Base-by-base conservation (phyloP, 768 basidiomycete genomes). In the Russula lepida region DNA sequence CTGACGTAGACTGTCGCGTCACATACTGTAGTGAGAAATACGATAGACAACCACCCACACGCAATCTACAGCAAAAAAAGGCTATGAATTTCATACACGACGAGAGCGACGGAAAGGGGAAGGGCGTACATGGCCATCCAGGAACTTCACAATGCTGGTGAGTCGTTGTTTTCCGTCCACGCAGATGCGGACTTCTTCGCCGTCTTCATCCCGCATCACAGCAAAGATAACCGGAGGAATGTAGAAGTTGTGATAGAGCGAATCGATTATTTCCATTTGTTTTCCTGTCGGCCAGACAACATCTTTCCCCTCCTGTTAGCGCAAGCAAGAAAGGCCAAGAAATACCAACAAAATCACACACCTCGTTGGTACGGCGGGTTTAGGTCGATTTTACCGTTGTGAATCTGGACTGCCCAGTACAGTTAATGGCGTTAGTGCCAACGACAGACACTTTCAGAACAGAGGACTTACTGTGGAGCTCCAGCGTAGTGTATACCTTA, bases 281-380 rank as follows among this genome's bases (percentile, higher is more conserved):
- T 90, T 90, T 48, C 70, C 69, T 56, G 81, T 79, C 0, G 85
- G 77, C 89, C 90, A 92, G 2, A 92, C 89, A 21, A 92, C 77
- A 58, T 87, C 89, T 91, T 47, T 19, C 54, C 17, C 48, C 30
- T n/a, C 13, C 11, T 17, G 37, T 55, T 17, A 54, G 37, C 33
- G 46, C 11, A 25, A 27, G 13, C 9, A 35, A 15, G 13, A 13
- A 21, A 12, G 44, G 3, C n/a, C 9, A 19, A 39, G 41, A 48
- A 23, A 52, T 23, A 37, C 6, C 19, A 3, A 27, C 37, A n/a
- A 43, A 13, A 3, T 67, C 75, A 58, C 75, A 58, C 56, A 84
- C 87, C 88, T 78, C 88, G 75, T 69, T 89, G 88, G 69, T 89
- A 89, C 21, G 81, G 73, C 0, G 89, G 88, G 55, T 83, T 80